Evolutionary conservation across 176 grass and related monocot species (phyloP).

Genomic region (Typha latifolia): DNA sequence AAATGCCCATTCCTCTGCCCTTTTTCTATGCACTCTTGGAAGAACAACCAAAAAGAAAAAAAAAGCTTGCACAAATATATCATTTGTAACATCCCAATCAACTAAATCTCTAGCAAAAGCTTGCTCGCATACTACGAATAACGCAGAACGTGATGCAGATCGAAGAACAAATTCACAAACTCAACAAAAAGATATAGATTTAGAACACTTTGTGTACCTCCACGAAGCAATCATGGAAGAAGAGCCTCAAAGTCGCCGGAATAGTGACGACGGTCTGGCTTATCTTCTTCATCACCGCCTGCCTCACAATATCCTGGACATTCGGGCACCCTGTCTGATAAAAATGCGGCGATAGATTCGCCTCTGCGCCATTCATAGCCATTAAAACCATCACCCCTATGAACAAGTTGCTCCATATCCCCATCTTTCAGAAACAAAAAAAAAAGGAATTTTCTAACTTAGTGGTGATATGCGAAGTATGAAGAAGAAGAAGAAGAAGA

Average conservation of each 20-base stretch:
- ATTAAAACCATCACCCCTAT: slow-evolving; percentile 8
- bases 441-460: background rate
- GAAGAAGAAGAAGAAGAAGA: background rate
- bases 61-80: too few relatives aligned
- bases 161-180: too few relatives aligned
- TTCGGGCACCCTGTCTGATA: slow-evolving; percentile 32
- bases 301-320: slow-evolving; percentile 37
- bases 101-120: too few relatives aligned
- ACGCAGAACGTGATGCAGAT: too few relatives aligned
- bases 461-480: background rate
- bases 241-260: slow-evolving; percentile 44
- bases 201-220: slow-evolving; percentile 5
- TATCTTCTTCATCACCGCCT: slow-evolving; percentile 42
- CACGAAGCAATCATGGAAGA: slow-evolving; percentile 28
- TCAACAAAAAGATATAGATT: background rate
- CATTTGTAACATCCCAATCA: too few relatives aligned
- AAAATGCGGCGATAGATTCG: slow-evolving; percentile 24
- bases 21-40: too few relatives aligned
- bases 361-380: background rate
- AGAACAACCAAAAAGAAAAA: too few relatives aligned
- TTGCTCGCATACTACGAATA: too few relatives aligned
- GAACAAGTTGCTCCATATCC: slow-evolving; percentile 3
- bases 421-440: slow-evolving; percentile 4
- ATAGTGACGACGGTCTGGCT: slow-evolving; percentile 58
- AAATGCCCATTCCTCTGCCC: too few relatives aligned